A percentile compares a stretch with the other conserved stretches of the same genome.
phyloP scores from a whole-genome alignment of 2,329 filamentous ascomycete species.

The Arthroderma sp. region DNA sequence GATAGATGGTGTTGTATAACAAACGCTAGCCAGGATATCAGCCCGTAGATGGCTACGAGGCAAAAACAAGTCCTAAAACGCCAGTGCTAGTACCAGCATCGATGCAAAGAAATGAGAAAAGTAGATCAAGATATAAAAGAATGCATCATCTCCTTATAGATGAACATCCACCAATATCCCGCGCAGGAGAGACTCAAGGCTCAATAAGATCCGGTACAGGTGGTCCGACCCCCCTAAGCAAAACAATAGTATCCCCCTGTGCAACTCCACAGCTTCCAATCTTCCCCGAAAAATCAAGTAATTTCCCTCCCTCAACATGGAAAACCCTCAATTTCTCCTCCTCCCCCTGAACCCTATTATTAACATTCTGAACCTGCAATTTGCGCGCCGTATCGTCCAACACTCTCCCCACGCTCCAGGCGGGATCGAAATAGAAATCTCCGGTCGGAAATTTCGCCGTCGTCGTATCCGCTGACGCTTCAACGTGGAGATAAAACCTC shows the following conservation, averaged over 20 bases:
- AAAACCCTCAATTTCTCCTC: constrained; percentile 75
- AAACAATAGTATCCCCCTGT: constrained; percentile 79
- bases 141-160: no score
- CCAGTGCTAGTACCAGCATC: no score
- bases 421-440: constrained; percentile 64
- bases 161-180: no score
- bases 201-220: constrained; percentile 59
- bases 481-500: constrained; percentile 78
- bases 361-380: constrained; percentile 32
- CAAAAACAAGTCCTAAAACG: no score
- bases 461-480: constrained; percentile 77
- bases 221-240: constrained; percentile 74
- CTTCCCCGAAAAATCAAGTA: constrained; percentile 82
- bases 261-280: constrained; percentile 53
- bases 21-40: no score
- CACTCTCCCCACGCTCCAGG: constrained; percentile 75
- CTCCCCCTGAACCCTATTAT: constrained; percentile 32
- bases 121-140: no score
- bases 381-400: constrained; percentile 32
- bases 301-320: constrained; percentile 75
- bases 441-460: constrained; percentile 71
- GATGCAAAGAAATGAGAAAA: no score
- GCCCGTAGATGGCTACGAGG: no score
- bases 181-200: constrained; percentile 17
- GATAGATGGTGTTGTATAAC: no score